These are phyloP conservation scores for Mucor velutinosus DNA, from an alignment of 371 early-diverging fungal genomes.

Conservation along the genomic window DNA sequence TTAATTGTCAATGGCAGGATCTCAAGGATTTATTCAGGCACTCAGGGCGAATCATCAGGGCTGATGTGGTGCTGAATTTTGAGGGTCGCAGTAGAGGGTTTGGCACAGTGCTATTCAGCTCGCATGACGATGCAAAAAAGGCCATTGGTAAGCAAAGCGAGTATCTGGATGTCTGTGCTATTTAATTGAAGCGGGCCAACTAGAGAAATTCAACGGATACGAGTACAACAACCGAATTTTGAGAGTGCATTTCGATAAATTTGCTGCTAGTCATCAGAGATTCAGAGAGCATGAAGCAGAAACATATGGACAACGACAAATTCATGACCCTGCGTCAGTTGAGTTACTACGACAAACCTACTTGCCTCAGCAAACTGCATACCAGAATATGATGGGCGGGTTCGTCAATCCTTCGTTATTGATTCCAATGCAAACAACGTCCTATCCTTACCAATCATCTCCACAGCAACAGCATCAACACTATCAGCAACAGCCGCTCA, in stretches of 20 bases:
- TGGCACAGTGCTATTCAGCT: conserved; percentile 71
- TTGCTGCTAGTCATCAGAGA: conserved; percentile 10
- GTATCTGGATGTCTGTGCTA: neutral
- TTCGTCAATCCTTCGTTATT: neutral
- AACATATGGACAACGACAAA: neutral
- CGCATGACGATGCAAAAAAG: conserved; percentile 66
- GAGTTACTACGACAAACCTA: conserved; percentile 13
- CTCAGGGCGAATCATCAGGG: conserved; percentile 66
- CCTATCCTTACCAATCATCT: neutral
- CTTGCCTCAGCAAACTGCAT: neutral
- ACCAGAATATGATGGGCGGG: neutral
- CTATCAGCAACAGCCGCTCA: neutral
- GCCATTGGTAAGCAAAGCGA: conserved; percentile 59
- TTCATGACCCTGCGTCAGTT: conserved; percentile 6
- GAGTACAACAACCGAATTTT: conserved; percentile 74
- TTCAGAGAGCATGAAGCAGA: conserved; percentile 5
- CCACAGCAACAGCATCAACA: neutral
- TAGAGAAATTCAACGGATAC: conserved; percentile 63
- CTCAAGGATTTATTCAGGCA: conserved; percentile 77
- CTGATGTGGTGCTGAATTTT: conserved; percentile 68
- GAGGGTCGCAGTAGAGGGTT: conserved; percentile 66
- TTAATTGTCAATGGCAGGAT: conserved; percentile 76
- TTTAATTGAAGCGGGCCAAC: neutral
- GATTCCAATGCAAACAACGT: neutral
- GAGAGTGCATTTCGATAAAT: conserved; percentile 56